A percentile compares a stretch with the other conserved stretches of the same genome.
These are phyloP conservation scores for Acarospora socialis DNA, from an alignment of 2,329 filamentous ascomycete genomes.

Conservation along the genomic window DNA sequence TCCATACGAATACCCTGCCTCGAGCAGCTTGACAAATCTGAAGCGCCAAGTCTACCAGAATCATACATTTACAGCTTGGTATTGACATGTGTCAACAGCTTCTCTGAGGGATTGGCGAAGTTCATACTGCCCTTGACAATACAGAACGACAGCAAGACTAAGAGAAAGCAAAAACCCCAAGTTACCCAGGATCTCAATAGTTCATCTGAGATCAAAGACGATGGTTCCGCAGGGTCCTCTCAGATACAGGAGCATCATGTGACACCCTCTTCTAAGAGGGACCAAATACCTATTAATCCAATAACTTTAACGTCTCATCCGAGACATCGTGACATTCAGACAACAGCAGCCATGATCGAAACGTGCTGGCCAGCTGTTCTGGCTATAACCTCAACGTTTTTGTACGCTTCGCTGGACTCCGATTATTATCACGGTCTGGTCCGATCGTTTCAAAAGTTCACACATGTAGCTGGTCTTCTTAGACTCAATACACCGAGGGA, in stretches of 20 bases:
- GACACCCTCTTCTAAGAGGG: slow-evolving; percentile 51
- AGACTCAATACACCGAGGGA: slow-evolving; percentile 76
- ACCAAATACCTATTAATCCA: slow-evolving; percentile 72
- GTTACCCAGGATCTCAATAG: too few species aligned
- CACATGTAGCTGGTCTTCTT: slow-evolving; percentile 82
- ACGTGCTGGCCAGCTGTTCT: slow-evolving; percentile 92
- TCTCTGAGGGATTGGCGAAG: slow-evolving; percentile 86
- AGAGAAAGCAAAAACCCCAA: slow-evolving; percentile 27
- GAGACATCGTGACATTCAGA: slow-evolving; percentile 54
- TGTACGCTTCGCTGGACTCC: slow-evolving; percentile 80
- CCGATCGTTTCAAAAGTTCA: slow-evolving; percentile 84
- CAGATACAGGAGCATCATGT: slow-evolving; percentile 12
- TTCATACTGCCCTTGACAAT: slow-evolving; percentile 87
- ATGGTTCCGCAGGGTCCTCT: too few species aligned
- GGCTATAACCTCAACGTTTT: slow-evolving; percentile 86
- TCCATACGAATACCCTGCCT: slow-evolving; percentile 74
- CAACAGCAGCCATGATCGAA: slow-evolving; percentile 70
- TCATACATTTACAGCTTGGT: slow-evolving; percentile 89
- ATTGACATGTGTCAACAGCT: slow-evolving; percentile 71
- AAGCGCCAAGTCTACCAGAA: slow-evolving; percentile 69
- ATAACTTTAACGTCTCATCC: slow-evolving; percentile 60
- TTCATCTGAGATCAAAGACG: too few species aligned
- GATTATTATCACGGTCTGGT: slow-evolving; percentile 91
- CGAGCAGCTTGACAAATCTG: slow-evolving; percentile 85
- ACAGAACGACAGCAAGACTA: slow-evolving; percentile 50